Percentiles rank a stretch among this genome's conserved stretches.
Conservation (phyloP, 2,329 filamentous ascomycete species). For the Fusarium sp. region DNA sequence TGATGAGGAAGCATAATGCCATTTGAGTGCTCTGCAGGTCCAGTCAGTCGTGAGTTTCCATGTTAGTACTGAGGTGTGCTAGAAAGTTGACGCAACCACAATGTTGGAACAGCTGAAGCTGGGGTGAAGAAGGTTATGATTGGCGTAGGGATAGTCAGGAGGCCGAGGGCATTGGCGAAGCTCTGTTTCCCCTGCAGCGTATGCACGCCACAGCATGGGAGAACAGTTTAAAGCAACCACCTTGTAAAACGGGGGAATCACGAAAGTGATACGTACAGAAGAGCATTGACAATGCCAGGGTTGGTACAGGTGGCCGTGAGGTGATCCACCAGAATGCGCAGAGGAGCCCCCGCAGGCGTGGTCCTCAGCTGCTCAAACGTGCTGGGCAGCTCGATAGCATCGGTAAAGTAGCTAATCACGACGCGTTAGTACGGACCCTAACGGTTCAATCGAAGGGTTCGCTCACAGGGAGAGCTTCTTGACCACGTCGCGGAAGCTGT, state of each 20-base stretch:
- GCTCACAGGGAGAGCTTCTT: slow-evolving; percentile 74
- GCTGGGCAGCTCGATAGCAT: slow-evolving; percentile 72
- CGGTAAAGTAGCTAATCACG: slow-evolving; percentile 67
- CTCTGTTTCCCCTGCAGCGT: slow-evolving; percentile 1
- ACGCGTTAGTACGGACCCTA: slow-evolving; percentile 3
- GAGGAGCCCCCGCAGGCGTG: slow-evolving; percentile 70
- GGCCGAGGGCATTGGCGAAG: neutral
- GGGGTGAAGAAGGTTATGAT: slow-evolving; percentile 12
- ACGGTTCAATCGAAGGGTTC: neutral
- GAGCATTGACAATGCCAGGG: slow-evolving; percentile 76
- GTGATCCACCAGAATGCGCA: slow-evolving; percentile 71
- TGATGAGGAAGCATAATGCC: slow-evolving; percentile 74
- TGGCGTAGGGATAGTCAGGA: slow-evolving; percentile 2
- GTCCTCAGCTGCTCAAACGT: slow-evolving; percentile 81
- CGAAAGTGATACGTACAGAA: slow-evolving; percentile 69
- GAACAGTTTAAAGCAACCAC: neutral
- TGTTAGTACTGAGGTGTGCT: neutral
- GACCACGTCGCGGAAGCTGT: slow-evolving; percentile 73
- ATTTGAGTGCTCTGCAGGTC: slow-evolving; percentile 74
- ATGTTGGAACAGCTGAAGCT: slow-evolving; percentile 13
- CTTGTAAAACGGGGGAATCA: neutral
- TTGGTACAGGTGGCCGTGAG: slow-evolving; percentile 73
- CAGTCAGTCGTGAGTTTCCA: slow-evolving; percentile 18
- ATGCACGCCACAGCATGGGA: slow-evolving; percentile 22
- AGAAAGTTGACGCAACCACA: slow-evolving; percentile 6